These are phyloP conservation scores for Candida orba DNA, from an alignment of 805 yeast genomes.

Conservation along the genomic window DNA sequence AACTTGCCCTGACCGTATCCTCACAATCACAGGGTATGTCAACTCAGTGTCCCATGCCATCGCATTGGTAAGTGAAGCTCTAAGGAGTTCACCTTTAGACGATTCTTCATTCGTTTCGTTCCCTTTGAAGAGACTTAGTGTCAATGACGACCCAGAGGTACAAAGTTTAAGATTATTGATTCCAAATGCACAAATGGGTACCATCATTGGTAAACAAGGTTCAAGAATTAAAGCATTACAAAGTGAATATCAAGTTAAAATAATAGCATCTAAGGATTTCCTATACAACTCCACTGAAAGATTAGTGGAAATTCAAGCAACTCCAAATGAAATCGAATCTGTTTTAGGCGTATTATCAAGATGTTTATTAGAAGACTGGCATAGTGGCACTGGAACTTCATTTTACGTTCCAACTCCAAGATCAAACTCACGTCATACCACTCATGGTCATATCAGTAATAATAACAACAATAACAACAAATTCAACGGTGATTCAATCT, in stretches of 20 bases:
- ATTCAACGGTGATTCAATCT: constrained; percentile 9
- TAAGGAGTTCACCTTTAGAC: constrained; percentile 38
- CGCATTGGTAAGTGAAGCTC: constrained; percentile 59
- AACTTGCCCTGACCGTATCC: constrained; percentile 76
- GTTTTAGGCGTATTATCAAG: constrained; percentile 55
- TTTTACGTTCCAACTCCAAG: constrained; percentile 48
- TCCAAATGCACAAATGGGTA: constrained; percentile 83
- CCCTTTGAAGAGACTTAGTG: constrained; percentile 54
- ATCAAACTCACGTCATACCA: constrained; percentile 4
- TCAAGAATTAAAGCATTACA: constrained; percentile 72
- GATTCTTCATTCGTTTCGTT: constrained; percentile 39
- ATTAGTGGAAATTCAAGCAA: constrained; percentile 80
- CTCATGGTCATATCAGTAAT: constrained; percentile 15
- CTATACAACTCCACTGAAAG: constrained; percentile 79
- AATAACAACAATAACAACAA: not conserved
- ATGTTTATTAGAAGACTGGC: constrained; percentile 69
- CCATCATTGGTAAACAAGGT: constrained; percentile 82
- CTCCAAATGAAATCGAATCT: constrained; percentile 51
- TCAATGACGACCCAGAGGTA: constrained; percentile 40
- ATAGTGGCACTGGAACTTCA: constrained; percentile 54
- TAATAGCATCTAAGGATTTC: constrained; percentile 83
- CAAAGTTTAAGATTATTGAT: constrained; percentile 61
- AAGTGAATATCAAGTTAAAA: constrained; percentile 58
- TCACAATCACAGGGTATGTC: constrained; percentile 70
- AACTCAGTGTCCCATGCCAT: constrained; percentile 65